phyloP scores from a whole-genome alignment of 169 alveolate genomes.

The Plasmodium yoelii region DNA sequence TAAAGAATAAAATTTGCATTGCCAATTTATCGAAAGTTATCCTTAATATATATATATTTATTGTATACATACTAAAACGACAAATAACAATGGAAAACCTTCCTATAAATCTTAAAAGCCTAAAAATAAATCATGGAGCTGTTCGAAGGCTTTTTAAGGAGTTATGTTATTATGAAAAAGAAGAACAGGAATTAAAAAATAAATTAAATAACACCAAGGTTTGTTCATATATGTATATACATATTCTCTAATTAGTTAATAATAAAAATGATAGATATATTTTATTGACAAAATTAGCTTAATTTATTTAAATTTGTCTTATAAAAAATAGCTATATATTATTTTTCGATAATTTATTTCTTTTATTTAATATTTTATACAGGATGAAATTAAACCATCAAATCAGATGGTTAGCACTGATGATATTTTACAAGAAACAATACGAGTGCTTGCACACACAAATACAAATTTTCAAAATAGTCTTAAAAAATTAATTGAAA shows the following conservation, averaged over 20 bases:
- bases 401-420: constrained; percentile 19
- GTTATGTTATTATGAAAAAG: constrained; percentile 39
- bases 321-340: not conserved
- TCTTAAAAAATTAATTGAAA: constrained; percentile 14
- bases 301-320: not conserved
- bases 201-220: constrained; percentile 36
- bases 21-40: no score
- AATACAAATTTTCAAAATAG: constrained; percentile 23
- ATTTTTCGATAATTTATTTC: not conserved
- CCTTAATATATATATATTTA: no score
- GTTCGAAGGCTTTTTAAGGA: constrained; percentile 56
- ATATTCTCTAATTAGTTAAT: not conserved
- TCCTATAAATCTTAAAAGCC: constrained; percentile 1
- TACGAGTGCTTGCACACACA: constrained; percentile 48
- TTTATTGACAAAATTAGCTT: not conserved
- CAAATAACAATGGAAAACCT: constrained; percentile 16
- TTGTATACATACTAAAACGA: no score
- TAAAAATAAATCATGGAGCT: constrained; percentile 63
- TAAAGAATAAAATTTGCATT: no score
- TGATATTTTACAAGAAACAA: constrained; percentile 51
- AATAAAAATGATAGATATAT: not conserved
- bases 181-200: constrained; percentile 21
- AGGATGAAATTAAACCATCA: constrained; percentile 12
- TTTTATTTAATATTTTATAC: not conserved
- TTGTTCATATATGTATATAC: not conserved